Conservation (phyloP, 805 yeast species). For the Myxozyma monticola region DNA sequence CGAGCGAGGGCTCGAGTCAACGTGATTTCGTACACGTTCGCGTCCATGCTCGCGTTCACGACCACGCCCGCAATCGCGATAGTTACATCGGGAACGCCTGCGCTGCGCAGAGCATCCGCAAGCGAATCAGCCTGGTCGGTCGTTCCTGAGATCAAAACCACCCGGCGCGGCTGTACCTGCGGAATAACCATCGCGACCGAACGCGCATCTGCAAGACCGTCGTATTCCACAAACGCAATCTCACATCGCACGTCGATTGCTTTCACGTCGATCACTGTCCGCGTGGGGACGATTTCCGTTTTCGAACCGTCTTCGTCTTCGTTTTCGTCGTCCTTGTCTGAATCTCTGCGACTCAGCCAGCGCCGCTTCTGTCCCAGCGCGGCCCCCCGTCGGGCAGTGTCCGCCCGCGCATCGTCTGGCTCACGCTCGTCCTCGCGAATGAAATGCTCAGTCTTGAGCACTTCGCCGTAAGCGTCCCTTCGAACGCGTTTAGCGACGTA, state of each 20-base stretch:
- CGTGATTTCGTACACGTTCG: constrained; percentile 58
- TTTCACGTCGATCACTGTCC: constrained; percentile 32
- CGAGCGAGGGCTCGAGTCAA: constrained; percentile 64
- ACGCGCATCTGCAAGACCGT: constrained; percentile 81
- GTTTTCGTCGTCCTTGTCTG: constrained; percentile 31
- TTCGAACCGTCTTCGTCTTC: constrained; percentile 10
- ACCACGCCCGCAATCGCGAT: constrained; percentile 30
- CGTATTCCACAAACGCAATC: constrained; percentile 71
- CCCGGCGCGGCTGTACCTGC: constrained; percentile 71
- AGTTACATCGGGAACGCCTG: constrained; percentile 34
- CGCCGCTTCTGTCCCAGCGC: constrained; percentile 41
- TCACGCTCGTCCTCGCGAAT: constrained; percentile 49
- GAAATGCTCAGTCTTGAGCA: constrained; percentile 66
- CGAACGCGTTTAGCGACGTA: constrained; percentile 55
- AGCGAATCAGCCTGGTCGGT: constrained; percentile 22
- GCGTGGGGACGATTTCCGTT: constrained; percentile 14
- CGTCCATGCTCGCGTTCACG: constrained; percentile 47
- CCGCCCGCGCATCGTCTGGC: constrained; percentile 34
- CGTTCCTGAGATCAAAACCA: constrained; percentile 54
- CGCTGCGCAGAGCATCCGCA: constrained; percentile 21
- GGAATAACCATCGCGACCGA: constrained; percentile 78
- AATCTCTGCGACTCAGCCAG: no score
- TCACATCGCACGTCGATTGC: constrained; percentile 64
- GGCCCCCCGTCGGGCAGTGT: constrained; percentile 32
- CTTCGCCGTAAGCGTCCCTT: constrained; percentile 84